Percentiles rank a stretch among this genome's conserved stretches.
Conservation (phyloP, 257 asterid species). For the Forsythia viridissima region DNA sequence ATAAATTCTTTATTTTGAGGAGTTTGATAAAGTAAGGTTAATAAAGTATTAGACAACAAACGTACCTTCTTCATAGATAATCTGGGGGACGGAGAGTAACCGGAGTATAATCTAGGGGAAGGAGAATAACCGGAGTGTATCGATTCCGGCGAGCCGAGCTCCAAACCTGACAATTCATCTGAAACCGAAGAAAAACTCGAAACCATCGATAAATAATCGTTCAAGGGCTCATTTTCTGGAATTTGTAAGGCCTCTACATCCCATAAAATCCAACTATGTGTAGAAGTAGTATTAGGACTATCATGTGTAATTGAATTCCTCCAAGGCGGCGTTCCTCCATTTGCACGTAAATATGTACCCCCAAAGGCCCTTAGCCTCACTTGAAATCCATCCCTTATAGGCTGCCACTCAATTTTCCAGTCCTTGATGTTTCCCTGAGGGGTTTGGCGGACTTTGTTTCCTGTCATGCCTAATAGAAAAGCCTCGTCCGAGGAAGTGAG, state of each 20-base stretch:
- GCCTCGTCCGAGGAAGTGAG: slow-evolving; percentile 63
- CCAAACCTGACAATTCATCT: slow-evolving; percentile 74
- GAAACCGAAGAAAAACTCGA: slow-evolving; percentile 76
- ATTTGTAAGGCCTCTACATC: slow-evolving; percentile 71
- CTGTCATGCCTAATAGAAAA: slow-evolving; percentile 81
- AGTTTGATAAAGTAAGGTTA: neutral
- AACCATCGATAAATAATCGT: slow-evolving; percentile 71
- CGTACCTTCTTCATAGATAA: slow-evolving; percentile 63
- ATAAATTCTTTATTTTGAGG: neutral
- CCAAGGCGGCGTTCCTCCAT: slow-evolving; percentile 99
- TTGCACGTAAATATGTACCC: slow-evolving; percentile 76
- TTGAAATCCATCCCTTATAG: slow-evolving; percentile 80
- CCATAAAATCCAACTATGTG: slow-evolving; percentile 75
- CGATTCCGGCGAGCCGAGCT: slow-evolving; percentile 65
- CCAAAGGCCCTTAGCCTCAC: slow-evolving; percentile 57
- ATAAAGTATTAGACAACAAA: neutral
- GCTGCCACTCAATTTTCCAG: slow-evolving; percentile 65
- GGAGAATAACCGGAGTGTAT: slow-evolving; percentile 49
- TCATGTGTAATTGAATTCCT: slow-evolving; percentile 84
- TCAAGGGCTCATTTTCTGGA: slow-evolving; percentile 64
- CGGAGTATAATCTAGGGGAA: slow-evolving; percentile 30
- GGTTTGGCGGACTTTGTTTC: slow-evolving; percentile 61
- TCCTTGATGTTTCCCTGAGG: slow-evolving; percentile 43
- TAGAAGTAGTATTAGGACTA: slow-evolving; percentile 45
- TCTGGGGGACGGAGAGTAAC: slow-evolving; percentile 48